A percentile compares a stretch with the other conserved stretches of the same genome.
phyloP scores from a whole-genome alignment of 768 basidiomycete species.

The Mycena epipterygia region DNA sequence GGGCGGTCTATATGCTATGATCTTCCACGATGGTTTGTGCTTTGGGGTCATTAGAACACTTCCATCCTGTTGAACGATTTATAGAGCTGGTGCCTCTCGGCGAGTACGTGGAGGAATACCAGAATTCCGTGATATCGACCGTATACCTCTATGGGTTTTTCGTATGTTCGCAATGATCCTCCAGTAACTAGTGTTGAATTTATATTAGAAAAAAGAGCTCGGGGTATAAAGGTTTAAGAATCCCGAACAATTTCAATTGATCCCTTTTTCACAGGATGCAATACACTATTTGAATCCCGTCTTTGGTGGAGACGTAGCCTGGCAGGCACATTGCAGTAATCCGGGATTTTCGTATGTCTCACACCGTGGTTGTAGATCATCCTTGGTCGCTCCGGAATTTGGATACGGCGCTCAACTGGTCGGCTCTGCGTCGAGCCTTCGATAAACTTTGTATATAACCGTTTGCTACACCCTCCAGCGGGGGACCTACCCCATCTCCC shows the following conservation, averaged over 20 bases:
- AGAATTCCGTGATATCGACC: too few relatives aligned
- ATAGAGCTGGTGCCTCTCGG: background rate
- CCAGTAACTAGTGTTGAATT: background rate
- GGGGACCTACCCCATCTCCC: background rate
- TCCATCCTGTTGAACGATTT: background rate
- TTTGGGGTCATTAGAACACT: background rate
- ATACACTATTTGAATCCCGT: background rate
- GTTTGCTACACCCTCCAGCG: background rate
- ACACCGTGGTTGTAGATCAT: background rate
- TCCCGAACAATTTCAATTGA: background rate
- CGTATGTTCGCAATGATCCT: background rate
- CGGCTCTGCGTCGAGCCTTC: slow-evolving; percentile 2
- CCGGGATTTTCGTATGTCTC: background rate
- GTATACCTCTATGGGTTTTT: background rate
- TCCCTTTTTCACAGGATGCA: background rate
- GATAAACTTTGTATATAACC: background rate
- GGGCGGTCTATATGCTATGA: too few relatives aligned
- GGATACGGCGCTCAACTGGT: slow-evolving; percentile 12
- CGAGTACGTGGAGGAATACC: background rate
- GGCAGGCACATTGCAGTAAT: background rate
- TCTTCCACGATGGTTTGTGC: slow-evolving; percentile 8
- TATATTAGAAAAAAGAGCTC: background rate
- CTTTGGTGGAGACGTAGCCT: background rate
- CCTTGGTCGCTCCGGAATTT: background rate
- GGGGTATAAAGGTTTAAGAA: background rate